Percentiles rank a stretch among this genome's conserved stretches.
phyloP scores from a whole-genome alignment of 306 rosid species.

The Cicer pinnatifidum region DNA sequence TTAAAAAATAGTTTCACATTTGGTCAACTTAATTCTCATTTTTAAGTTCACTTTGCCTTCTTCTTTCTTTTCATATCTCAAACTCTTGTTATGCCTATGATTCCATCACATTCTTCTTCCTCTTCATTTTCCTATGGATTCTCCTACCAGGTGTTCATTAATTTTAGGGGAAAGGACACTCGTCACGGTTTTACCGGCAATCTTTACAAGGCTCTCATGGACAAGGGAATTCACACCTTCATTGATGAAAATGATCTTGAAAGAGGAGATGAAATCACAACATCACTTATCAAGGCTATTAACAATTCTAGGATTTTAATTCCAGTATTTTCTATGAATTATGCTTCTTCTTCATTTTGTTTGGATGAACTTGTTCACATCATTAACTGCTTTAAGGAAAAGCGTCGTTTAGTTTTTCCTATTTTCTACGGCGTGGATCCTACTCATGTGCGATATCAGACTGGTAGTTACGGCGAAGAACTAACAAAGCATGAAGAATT shows the following conservation, averaged over 20 bases:
- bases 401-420: not conserved
- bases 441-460: not conserved
- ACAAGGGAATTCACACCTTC: not conserved
- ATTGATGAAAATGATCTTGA: not conserved
- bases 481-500: not conserved
- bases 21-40: too few relatives aligned
- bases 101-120: not conserved
- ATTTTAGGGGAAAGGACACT: not conserved
- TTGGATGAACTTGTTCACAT: not conserved
- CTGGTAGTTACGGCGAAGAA: not conserved
- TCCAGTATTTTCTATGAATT: not conserved
- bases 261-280: not conserved
- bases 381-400: not conserved
- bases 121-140: not conserved
- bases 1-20: too few relatives aligned
- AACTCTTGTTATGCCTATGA: too few relatives aligned
- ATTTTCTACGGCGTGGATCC: not conserved
- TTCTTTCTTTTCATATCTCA: too few relatives aligned
- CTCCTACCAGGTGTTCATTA: not conserved
- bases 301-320: not conserved
- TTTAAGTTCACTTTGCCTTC: too few relatives aligned
- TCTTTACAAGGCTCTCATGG: not conserved
- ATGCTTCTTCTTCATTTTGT: constrained; percentile 3
- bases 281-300: not conserved
- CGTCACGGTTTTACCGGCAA: not conserved